A percentile compares a stretch with the other conserved stretches of the same genome.
These are phyloP conservation scores for Lagenidium sp. DNA, from an alignment of 352 stramenopile genomes.

Conservation along the genomic window DNA sequence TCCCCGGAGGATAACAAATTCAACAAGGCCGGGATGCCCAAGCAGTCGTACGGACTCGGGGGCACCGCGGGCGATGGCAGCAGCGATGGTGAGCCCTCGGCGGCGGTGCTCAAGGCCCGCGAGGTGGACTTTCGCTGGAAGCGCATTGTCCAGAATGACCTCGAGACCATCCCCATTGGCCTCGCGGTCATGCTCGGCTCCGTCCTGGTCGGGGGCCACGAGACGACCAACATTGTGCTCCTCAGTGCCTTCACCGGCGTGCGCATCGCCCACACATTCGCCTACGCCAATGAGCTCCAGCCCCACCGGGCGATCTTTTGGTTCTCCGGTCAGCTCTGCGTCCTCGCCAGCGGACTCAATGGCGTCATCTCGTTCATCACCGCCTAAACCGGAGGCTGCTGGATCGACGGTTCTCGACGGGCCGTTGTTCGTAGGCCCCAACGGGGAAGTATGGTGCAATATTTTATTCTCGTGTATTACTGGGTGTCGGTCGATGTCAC, in stretches of 20 bases:
- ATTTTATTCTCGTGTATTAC: too few species aligned
- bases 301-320: slow-evolving; percentile 24
- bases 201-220: slow-evolving; percentile 26
- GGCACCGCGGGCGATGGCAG: slow-evolving; percentile 7
- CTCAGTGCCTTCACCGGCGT: slow-evolving; percentile 14
- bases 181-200: slow-evolving; percentile 32
- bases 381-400: slow-evolving; percentile 7
- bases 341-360: slow-evolving; percentile 30
- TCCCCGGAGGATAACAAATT: slow-evolving; percentile 22
- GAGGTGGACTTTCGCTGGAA: slow-evolving; percentile 29
- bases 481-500: too few species aligned
- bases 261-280: slow-evolving; percentile 18
- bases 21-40: slow-evolving; percentile 8
- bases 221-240: slow-evolving; percentile 29
- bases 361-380: slow-evolving; percentile 22
- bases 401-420: too few species aligned
- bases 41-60: slow-evolving; percentile 28
- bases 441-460: too few species aligned
- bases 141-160: slow-evolving; percentile 32
- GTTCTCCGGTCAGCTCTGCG: slow-evolving; percentile 23
- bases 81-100: slow-evolving; percentile 13
- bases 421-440: too few species aligned
- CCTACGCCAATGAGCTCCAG: slow-evolving; percentile 21
- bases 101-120: slow-evolving; percentile 11
- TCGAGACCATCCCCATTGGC: slow-evolving; percentile 32